Conservation (phyloP, 768 basidiomycete species). For the Dacryopinax spathularia region DNA sequence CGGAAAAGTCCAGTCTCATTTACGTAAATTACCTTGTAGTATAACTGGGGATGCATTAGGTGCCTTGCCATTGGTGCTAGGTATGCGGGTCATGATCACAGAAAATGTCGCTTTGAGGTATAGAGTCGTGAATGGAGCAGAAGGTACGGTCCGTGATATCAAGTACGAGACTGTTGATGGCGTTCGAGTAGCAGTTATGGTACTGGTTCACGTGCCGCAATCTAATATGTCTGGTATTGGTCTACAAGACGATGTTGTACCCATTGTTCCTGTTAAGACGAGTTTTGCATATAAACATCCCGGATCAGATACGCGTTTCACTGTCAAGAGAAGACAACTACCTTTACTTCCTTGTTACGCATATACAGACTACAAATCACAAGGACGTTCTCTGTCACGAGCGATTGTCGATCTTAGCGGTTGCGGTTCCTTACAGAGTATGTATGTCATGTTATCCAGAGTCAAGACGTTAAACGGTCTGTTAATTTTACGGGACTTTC, state of each 20-base stretch:
- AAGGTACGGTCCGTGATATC: neutral
- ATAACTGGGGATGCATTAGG: neutral
- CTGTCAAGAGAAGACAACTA: too few relatives aligned
- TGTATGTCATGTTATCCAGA: slow-evolving; percentile 33
- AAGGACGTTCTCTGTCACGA: slow-evolving; percentile 25
- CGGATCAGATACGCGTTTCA: slow-evolving; percentile 9
- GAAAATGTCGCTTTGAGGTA: slow-evolving; percentile 4
- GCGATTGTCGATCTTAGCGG: slow-evolving; percentile 25
- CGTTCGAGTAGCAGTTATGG: slow-evolving; percentile 13
- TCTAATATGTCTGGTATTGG: slow-evolving; percentile 11
- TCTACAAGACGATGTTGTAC: neutral
- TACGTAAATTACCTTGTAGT: neutral
- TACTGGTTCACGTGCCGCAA: slow-evolving; percentile 18
- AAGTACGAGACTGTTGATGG: slow-evolving; percentile 14
- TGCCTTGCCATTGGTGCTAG: neutral
- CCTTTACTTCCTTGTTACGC: slow-evolving; percentile 29
- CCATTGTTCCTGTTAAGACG: slow-evolving; percentile 10
- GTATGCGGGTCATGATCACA: neutral
- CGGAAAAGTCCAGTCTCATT: neutral
- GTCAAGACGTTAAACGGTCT: slow-evolving; percentile 22
- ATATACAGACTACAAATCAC: slow-evolving; percentile 30
- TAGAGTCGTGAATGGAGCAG: neutral
- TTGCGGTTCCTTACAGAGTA: slow-evolving; percentile 23
- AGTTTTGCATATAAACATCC: neutral
- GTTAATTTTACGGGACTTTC: slow-evolving; percentile 22